Evolutionary conservation across 495 filamentous ascomycete genomes (phyloP).

Genomic region (Saxophila tyrrhenica): DNA sequence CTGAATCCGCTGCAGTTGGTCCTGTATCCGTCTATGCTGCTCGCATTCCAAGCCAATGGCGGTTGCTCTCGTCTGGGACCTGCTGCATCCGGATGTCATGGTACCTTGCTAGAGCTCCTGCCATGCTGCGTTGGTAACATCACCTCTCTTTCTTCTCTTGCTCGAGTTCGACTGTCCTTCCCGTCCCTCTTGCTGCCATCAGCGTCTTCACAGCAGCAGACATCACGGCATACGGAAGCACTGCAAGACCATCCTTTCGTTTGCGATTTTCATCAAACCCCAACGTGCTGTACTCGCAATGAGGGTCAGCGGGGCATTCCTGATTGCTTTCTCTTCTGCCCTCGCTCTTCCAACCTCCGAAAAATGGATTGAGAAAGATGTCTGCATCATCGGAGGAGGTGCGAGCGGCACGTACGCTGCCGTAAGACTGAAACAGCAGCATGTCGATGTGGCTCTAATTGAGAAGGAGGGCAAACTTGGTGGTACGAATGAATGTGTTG

Average conservation of each 20-base stretch:
- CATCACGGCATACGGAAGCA: too few species aligned
- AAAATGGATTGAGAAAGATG: conserved; percentile 21
- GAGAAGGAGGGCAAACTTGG: conserved; percentile 35
- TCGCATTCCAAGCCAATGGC: neutral
- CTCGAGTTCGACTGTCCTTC: neutral
- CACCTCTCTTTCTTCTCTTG: neutral
- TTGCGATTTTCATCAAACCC: too few species aligned
- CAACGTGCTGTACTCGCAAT: neutral
- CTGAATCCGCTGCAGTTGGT: too few species aligned
- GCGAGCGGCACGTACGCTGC: conserved; percentile 39
- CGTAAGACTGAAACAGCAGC: conserved; percentile 32
- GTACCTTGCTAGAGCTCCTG: neutral
- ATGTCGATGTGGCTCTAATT: conserved; percentile 35
- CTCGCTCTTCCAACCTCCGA: neutral
- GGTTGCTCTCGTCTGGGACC: neutral
- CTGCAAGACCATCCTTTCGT: too few species aligned
- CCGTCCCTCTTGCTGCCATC: too few species aligned
- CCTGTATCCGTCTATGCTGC: too few species aligned
- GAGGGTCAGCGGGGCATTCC: too few species aligned
- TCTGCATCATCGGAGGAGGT: conserved; percentile 41
- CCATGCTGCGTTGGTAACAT: neutral
- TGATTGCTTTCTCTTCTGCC: neutral
- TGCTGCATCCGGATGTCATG: conserved; percentile 1
- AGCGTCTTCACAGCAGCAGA: too few species aligned
- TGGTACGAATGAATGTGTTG: conserved; percentile 17